Conservation (phyloP, 2,329 filamentous ascomycete species). For the Tricladium varicosporioides region DNA sequence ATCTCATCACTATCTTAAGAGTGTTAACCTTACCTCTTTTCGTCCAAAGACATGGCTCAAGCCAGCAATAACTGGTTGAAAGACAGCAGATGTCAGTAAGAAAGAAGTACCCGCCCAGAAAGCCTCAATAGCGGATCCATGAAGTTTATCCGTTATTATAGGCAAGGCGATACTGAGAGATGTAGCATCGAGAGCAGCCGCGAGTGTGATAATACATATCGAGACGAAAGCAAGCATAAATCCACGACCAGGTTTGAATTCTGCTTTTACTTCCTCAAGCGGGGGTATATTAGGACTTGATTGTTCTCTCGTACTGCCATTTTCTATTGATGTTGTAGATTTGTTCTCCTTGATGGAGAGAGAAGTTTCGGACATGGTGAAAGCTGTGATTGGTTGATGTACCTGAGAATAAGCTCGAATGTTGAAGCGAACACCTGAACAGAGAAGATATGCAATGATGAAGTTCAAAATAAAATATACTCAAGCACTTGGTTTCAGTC, state of each 20-base stretch:
- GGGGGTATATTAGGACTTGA: constrained; percentile 10
- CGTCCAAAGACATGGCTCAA: constrained; percentile 43
- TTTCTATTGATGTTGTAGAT: neutral
- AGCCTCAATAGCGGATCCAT: constrained; percentile 56
- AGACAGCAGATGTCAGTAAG: constrained; percentile 61
- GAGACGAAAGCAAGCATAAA: constrained; percentile 30
- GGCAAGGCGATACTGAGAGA: constrained; percentile 61
- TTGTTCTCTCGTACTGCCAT: constrained; percentile 1
- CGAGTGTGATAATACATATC: constrained; percentile 50
- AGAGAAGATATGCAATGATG: no score
- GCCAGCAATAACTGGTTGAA: constrained; percentile 47
- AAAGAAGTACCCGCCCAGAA: constrained; percentile 74
- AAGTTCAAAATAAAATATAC: no score
- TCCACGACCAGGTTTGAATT: constrained; percentile 24
- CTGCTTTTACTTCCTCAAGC: constrained; percentile 11
- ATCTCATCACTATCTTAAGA: neutral
- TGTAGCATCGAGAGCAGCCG: constrained; percentile 64
- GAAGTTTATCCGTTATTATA: constrained; percentile 49
- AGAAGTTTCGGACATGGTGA: neutral
- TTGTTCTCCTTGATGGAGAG: constrained; percentile 5
- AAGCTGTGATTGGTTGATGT: neutral
- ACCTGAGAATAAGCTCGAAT: neutral
- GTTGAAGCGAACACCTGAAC: no score
- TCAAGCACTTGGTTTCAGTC: no score
- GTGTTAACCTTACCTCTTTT: constrained; percentile 25